These are phyloP conservation scores for Pichia exigua DNA, from an alignment of 805 yeast species.

Conservation along the genomic window DNA sequence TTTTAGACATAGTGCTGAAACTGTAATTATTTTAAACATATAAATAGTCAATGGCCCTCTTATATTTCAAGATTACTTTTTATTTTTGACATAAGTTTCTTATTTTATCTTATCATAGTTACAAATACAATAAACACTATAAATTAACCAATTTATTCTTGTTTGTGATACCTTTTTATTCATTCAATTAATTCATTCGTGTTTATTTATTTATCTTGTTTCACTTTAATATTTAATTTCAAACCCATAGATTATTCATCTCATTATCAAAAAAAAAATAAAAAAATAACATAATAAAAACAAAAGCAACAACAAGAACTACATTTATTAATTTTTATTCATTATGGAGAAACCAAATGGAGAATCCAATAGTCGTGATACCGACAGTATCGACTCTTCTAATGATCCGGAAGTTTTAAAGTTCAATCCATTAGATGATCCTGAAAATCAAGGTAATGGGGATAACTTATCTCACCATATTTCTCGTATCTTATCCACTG, in stretches of 20 bases:
- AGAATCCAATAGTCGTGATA: constrained; percentile 10
- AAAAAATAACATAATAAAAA: neutral
- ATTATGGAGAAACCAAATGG: constrained; percentile 9
- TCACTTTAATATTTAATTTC: neutral
- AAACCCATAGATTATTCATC: no score
- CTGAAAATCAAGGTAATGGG: constrained; percentile 17
- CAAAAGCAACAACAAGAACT: neutral
- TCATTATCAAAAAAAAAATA: no score
- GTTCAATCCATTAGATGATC: constrained; percentile 16
- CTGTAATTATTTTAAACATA: neutral
- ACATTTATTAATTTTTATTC: neutral
- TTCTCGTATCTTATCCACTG: constrained; percentile 16
- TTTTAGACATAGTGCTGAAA: neutral
- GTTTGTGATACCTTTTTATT: neutral
- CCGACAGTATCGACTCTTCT: constrained; percentile 17
- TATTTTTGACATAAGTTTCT: no score
- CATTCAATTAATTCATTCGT: no score
- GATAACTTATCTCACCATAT: constrained; percentile 18
- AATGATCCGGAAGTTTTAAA: constrained; percentile 12
- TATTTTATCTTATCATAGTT: neutral
- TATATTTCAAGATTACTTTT: no score
- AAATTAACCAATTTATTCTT: no score
- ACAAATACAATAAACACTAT: neutral
- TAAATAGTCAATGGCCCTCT: neutral
- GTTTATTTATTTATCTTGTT: no score